Evolutionary conservation across 768 basidiomycete species (phyloP).

Genomic region (Psilocybe cubensis): DNA sequence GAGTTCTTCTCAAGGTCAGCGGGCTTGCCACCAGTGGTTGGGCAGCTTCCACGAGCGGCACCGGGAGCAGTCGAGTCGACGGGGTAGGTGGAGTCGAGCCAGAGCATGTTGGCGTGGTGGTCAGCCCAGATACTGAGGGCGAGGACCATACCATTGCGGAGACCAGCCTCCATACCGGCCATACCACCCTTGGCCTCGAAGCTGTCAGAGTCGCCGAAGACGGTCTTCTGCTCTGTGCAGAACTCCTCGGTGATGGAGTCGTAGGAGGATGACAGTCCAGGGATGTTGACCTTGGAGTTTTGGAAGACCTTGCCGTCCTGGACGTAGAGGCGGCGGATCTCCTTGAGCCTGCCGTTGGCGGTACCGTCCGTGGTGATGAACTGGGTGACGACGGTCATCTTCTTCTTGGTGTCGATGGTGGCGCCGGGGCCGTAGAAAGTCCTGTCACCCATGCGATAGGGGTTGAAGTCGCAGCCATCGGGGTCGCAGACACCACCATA

Average conservation of each 20-base stretch:
- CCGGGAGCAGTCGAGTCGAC: slow-evolving; percentile 1
- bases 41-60: slow-evolving; percentile 4
- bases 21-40: neutral
- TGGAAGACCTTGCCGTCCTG: slow-evolving; percentile 46
- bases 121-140: slow-evolving; percentile 48
- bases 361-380: slow-evolving; percentile 45
- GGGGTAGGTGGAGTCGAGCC: slow-evolving; percentile 9
- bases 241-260: slow-evolving; percentile 44
- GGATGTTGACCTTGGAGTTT: slow-evolving; percentile 39
- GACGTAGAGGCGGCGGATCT: slow-evolving; percentile 49
- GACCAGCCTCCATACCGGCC: slow-evolving; percentile 30
- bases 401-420: slow-evolving; percentile 41
- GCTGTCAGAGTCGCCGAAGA: slow-evolving; percentile 43
- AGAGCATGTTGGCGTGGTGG: slow-evolving; percentile 13
- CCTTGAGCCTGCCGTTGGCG: slow-evolving; percentile 39
- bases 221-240: slow-evolving; percentile 42
- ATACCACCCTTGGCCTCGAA: slow-evolving; percentile 44
- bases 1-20: neutral
- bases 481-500: slow-evolving; percentile 42
- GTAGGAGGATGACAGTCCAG: slow-evolving; percentile 35
- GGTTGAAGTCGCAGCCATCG: slow-evolving; percentile 53
- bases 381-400: slow-evolving; percentile 49
- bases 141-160: slow-evolving; percentile 45
- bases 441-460: slow-evolving; percentile 45
- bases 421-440: slow-evolving; percentile 39